phyloP scores from a whole-genome alignment of 768 basidiomycete genomes.

The Calocybe cyanea region DNA sequence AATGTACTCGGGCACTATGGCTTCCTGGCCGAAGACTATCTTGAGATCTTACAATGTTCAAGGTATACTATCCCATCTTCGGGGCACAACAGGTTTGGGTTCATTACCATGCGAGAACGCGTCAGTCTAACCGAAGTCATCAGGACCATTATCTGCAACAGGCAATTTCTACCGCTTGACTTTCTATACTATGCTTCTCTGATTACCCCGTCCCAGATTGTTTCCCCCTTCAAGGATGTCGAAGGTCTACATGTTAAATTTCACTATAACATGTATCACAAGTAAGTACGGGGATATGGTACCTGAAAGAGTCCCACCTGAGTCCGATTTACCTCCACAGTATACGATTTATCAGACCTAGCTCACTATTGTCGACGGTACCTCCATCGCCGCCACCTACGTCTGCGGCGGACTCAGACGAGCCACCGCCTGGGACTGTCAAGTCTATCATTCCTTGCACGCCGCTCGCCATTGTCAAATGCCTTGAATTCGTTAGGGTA shows the following conservation, averaged over 20 bases:
- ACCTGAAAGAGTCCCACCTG: background rate
- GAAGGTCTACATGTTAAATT: constrained; percentile 97
- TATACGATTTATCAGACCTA: constrained; percentile 87
- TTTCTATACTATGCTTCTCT: no score
- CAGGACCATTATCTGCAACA: constrained; percentile 98
- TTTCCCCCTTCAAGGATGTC: constrained; percentile 95
- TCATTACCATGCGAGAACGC: background rate
- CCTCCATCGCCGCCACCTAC: constrained; percentile 33
- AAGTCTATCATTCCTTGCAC: constrained; percentile 98
- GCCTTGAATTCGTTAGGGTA: constrained; percentile 84
- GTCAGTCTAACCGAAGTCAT: constrained; percentile 5
- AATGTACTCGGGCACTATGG: constrained; percentile 18
- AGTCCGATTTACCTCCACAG: constrained; percentile 35
- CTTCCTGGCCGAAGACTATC: background rate
- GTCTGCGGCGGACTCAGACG: constrained; percentile 43
- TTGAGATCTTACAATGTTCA: constrained; percentile 2
- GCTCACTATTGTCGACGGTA: constrained; percentile 52
- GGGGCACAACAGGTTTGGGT: constrained; percentile 72
- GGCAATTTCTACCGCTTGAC: constrained; percentile 29
- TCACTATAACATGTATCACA: constrained; percentile 92
- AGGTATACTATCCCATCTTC: constrained; percentile 98
- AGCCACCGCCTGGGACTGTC: constrained; percentile 79
- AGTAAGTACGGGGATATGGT: constrained; percentile 44
- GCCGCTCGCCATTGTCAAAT: constrained; percentile 94
- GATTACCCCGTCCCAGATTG: constrained; percentile 53